A percentile compares a stretch with the other conserved stretches of the same genome.
Conservation (phyloP, 768 basidiomycete genomes). For the Amanita subjunquillea region DNA sequence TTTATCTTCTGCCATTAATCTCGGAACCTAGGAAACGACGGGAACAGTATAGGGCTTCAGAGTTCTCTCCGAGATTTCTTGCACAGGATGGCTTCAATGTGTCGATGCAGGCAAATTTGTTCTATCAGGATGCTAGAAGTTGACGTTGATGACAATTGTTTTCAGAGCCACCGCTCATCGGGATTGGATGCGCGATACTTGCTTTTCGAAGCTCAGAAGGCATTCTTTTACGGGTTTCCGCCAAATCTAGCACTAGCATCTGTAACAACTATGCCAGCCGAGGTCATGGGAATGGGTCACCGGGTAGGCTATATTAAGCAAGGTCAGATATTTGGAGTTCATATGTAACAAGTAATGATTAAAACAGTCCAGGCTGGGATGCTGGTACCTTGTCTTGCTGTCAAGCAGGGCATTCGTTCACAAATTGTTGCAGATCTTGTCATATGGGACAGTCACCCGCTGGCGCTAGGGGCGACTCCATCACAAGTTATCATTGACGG, state of each 20-base stretch:
- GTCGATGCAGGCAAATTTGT: slow-evolving; percentile 52
- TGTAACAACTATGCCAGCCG: slow-evolving; percentile 66
- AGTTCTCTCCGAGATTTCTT: slow-evolving; percentile 71
- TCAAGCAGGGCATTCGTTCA: neutral
- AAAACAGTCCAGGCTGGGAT: slow-evolving; percentile 47
- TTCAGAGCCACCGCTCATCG: slow-evolving; percentile 56
- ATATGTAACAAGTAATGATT: neutral
- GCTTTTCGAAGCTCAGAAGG: slow-evolving; percentile 78
- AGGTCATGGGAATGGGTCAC: slow-evolving; percentile 66
- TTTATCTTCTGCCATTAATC: neutral
- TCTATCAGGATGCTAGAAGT: neutral
- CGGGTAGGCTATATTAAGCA: slow-evolving; percentile 70
- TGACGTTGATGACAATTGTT: neutral
- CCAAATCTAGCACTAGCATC: slow-evolving; percentile 60
- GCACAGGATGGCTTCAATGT: slow-evolving; percentile 58
- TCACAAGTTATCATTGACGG: slow-evolving; percentile 87
- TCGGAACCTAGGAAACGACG: slow-evolving; percentile 48
- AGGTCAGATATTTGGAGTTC: slow-evolving; percentile 26
- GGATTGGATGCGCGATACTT: slow-evolving; percentile 60
- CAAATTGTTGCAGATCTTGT: slow-evolving; percentile 46
- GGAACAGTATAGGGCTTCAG: slow-evolving; percentile 73
- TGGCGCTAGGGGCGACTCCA: slow-evolving; percentile 80
- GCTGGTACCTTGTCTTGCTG: slow-evolving; percentile 37
- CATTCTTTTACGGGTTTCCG: slow-evolving; percentile 71
- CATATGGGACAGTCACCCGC: slow-evolving; percentile 78